These are phyloP conservation scores for Nicotiana obtusifolia DNA, from an alignment of 257 asterid species.

Conservation along the genomic window DNA sequence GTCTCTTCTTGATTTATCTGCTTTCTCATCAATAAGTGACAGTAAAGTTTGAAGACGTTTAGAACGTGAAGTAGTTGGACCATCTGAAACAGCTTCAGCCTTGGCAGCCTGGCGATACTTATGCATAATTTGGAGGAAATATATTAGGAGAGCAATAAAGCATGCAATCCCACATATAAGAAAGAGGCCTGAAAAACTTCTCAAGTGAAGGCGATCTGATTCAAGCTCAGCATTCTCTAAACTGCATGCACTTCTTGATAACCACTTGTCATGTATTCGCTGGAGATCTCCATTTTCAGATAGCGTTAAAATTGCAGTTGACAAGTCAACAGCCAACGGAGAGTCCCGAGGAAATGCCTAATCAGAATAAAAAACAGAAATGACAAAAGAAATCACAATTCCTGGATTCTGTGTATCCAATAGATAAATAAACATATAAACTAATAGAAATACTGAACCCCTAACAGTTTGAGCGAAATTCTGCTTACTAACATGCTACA, in stretches of 20 bases:
- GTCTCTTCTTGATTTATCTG: constrained; percentile 44
- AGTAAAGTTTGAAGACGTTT: constrained; percentile 48
- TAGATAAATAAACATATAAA: not conserved
- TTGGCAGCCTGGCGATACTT: constrained; percentile 33
- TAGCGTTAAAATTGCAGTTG: constrained; percentile 57
- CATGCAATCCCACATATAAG: constrained; percentile 56
- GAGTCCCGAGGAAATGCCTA: constrained; percentile 69
- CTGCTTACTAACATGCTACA: not conserved
- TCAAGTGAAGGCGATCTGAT: constrained; percentile 45
- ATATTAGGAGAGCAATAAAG: constrained; percentile 52
- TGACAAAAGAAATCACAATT: not conserved
- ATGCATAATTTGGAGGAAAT: constrained; percentile 42
- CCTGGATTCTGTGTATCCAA: not conserved
- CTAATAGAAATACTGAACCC: not conserved
- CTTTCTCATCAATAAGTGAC: constrained; percentile 64
- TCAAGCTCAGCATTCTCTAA: constrained; percentile 23
- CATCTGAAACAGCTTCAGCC: constrained; percentile 17
- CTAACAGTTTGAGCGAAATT: not conserved
- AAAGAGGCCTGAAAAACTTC: constrained; percentile 48
- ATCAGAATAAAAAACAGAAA: constrained; percentile 6
- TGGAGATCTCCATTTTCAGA: constrained; percentile 96
- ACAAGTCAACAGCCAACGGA: constrained; percentile 49
- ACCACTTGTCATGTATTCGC: constrained; percentile 91
- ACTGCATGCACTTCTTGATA: constrained; percentile 35
- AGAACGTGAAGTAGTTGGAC: constrained; percentile 34